Base-by-base conservation (phyloP, 164 flowering plant genomes). In the Amborella trichopoda region DNA sequence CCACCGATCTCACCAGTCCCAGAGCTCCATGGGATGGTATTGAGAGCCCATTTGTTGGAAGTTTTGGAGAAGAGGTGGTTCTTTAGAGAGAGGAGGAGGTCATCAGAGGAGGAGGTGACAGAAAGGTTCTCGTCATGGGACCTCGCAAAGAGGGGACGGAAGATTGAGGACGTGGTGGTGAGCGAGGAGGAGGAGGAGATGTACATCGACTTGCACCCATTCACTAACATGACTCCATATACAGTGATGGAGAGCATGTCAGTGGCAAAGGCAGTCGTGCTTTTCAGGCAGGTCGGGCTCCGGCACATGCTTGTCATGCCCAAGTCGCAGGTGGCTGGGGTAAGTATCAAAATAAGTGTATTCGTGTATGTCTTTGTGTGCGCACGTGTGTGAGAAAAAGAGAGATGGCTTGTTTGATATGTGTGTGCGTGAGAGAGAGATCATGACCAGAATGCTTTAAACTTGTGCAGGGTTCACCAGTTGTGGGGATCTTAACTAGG, bases 191-290 rank as follows among this genome's bases (percentile, higher is more conserved):
- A 91, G 57, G 78, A 86, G 90, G 93, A 83, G 36, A 80, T 78
- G 98, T 83, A 73, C 40, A 74, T 87, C 14, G 98, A 91, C 53
- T 66, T 91, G 62, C 96, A 80, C 67, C 93, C 98, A 1, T 65
- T 91, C 30, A 77, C 88, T 25, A 91, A 91, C 41, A 78, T 87
- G 40, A 76, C 96, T 0, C 96, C 98, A 9, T 75, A 72, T 45
- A 81, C 93, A 26, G 96, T 91, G 27, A 60, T 78, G 39, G 98
- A 91, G 53, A 80, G 70, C 63, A 74, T 84, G 87, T 86, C 98
- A 4, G 83, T 80, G 42, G 96, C 96, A 3, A 91, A 91, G 61
- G 96, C 96, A 8, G 13, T 73, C 68, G 80, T 81, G 55, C 83
- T 80, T 11, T 91, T 91, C 64, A 55, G 98, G 61, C 70, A 73